Evolutionary conservation across 2,329 filamentous ascomycete species (phyloP).

Genomic region (Thielaviopsis euricoi): DNA sequence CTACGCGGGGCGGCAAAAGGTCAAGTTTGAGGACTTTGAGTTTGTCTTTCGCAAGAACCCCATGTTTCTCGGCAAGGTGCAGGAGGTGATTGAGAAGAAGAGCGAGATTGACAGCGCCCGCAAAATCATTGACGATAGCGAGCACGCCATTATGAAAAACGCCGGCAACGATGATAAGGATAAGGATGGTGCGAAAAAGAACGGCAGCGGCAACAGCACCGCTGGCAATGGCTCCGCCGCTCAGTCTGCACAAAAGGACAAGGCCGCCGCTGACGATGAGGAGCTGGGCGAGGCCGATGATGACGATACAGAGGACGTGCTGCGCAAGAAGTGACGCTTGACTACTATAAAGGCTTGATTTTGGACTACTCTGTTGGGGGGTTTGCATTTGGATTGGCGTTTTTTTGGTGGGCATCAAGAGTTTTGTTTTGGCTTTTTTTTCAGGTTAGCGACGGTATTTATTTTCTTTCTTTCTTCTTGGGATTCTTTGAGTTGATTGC

Average conservation of each 20-base stretch:
- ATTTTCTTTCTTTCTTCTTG: background rate
- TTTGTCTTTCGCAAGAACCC: slow-evolving; percentile 81
- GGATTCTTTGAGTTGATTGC: too few relatives aligned
- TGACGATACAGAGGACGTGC: slow-evolving; percentile 26
- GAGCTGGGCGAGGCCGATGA: slow-evolving; percentile 36
- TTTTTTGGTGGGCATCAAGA: background rate
- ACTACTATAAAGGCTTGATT: too few relatives aligned
- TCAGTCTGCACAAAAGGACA: background rate
- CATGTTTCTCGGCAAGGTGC: slow-evolving; percentile 71
- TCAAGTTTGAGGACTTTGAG: slow-evolving; percentile 96
- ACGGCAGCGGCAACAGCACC: slow-evolving; percentile 13
- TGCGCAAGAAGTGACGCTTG: slow-evolving; percentile 23
- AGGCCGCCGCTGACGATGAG: slow-evolving; percentile 25
- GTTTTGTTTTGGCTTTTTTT: background rate
- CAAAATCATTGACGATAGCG: slow-evolving; percentile 57
- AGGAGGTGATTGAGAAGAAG: slow-evolving; percentile 79
- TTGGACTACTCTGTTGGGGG: background rate
- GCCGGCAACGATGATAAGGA: slow-evolving; percentile 28
- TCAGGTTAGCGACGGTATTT: background rate
- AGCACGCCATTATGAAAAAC: slow-evolving; percentile 40
- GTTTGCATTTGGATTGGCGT: background rate
- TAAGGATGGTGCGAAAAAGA: slow-evolving; percentile 15
- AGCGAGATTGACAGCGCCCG: slow-evolving; percentile 70
- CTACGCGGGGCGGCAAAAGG: slow-evolving; percentile 80
- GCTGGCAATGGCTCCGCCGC: slow-evolving; percentile 9